A percentile compares a stretch with the other conserved stretches of the same genome.
These are phyloP conservation scores for Pythium rishiriense DNA, from an alignment of 352 stramenopile species.

Conservation along the genomic window DNA sequence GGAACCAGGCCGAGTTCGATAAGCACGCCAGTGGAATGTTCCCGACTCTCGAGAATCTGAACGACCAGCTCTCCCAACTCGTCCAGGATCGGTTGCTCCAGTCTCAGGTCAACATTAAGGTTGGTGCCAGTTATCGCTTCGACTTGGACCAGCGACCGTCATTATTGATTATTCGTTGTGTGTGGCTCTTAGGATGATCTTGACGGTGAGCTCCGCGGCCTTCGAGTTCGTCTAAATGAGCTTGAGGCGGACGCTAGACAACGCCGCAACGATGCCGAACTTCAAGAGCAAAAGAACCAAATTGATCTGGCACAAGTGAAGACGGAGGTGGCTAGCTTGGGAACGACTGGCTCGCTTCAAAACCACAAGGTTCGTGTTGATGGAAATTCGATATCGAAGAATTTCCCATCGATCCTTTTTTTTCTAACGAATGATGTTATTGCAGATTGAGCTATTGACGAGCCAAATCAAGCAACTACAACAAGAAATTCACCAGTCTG, in stretches of 20 bases:
- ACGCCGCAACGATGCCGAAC: conserved; percentile 71
- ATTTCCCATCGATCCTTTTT: not conserved
- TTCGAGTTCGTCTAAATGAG: conserved; percentile 73
- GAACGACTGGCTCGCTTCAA: conserved; percentile 61
- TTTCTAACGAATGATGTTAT: not conserved
- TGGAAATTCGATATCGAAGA: no score
- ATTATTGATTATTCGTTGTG: no score
- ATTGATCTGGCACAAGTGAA: conserved; percentile 81
- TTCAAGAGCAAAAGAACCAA: conserved; percentile 70
- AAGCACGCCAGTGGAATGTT: conserved; percentile 85
- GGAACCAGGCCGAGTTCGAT: conserved; percentile 80
- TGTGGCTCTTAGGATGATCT: conserved; percentile 74
- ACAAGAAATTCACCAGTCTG: conserved; percentile 55
- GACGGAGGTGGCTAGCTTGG: conserved; percentile 65
- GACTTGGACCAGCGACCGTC: no score
- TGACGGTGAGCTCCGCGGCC: conserved; percentile 68
- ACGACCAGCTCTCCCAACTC: conserved; percentile 76
- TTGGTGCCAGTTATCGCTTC: no score
- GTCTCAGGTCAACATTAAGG: conserved; percentile 53
- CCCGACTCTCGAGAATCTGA: conserved; percentile 74
- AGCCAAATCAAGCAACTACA: conserved; percentile 66
- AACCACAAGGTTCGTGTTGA: conserved; percentile 50
- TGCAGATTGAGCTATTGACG: conserved; percentile 42
- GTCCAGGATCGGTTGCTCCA: conserved; percentile 65
- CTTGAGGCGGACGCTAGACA: conserved; percentile 69